Evolutionary conservation across 768 basidiomycete genomes (phyloP), one percentile per base, ranked within the genome.

Genomic region (Pseudohyphozyma bogoriensis): DNA sequence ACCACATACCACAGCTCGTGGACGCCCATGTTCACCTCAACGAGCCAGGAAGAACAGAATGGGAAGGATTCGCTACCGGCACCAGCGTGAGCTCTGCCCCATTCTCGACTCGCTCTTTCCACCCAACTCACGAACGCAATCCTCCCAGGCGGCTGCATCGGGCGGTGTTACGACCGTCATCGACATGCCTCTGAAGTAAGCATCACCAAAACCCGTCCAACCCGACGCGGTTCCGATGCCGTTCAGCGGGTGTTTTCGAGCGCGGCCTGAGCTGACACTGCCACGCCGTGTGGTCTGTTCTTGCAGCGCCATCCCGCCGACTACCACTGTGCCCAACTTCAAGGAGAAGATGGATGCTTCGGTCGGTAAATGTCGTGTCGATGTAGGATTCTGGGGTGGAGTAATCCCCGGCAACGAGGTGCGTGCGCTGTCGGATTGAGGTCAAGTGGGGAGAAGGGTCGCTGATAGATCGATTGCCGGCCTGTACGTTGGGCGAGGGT

Each of bases 141-240:
- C 55, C 46, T 62, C 29, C 16, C 29, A 63, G 52, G 93, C 93
- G 24, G 93, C 93, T 2, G 82, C 84, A 2, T 86, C 89, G 1
- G 93, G 93, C 26, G 95, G 93, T 10, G 83, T 96, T n/a, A 96
- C 92, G 11, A 89, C 89, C 9, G 77, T 97, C 26, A 85, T 96
- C 35, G 95, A 97, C 75, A 99, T 97, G 93, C 95, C 93, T 3
- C 78, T 99, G 56, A 96, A 99, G n/a, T n/a, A n/a, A n/a, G n/a
- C n/a, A n/a, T n/a, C n/a, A n/a, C n/a, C n/a, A n/a, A n/a, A n/a
- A n/a, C n/a, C n/a, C n/a, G n/a, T n/a, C n/a, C n/a, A n/a, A n/a
- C n/a, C n/a, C n/a, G n/a, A n/a, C n/a, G n/a, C n/a, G n/a, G n/a
- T n/a, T n/a, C n/a, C n/a, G n/a, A n/a, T n/a, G n/a, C n/a, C n/a